Evolutionary conservation across 495 filamentous ascomycete genomes (phyloP).

Genomic region (Aspergillus olivimuriae): DNA sequence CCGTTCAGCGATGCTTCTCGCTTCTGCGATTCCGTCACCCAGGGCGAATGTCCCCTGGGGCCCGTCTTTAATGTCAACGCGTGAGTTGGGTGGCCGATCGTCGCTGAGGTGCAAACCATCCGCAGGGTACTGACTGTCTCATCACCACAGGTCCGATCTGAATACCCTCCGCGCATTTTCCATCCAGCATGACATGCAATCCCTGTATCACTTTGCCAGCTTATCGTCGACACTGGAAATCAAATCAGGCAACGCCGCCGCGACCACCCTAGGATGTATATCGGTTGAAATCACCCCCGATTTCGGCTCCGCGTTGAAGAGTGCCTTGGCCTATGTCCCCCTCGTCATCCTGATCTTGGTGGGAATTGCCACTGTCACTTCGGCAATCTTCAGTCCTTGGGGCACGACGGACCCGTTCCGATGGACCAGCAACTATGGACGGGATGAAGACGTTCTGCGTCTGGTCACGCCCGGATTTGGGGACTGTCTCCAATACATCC

Average conservation of each 20-base stretch:
- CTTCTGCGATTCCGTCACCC: conserved; percentile 59
- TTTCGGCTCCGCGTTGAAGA: conserved; percentile 55
- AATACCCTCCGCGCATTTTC: conserved; percentile 61
- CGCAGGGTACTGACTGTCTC: no score
- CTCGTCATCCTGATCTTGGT: conserved; percentile 72
- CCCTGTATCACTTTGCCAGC: conserved; percentile 78
- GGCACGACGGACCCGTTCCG: conserved; percentile 81
- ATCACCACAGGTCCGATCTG: conserved; percentile 46
- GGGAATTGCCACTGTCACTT: conserved; percentile 71
- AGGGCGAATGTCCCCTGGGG: conserved; percentile 65
- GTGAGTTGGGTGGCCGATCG: conserved; percentile 36
- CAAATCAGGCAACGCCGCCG: conserved; percentile 60
- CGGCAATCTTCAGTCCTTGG: conserved; percentile 89
- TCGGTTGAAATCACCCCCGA: conserved; percentile 76
- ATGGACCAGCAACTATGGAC: conserved; percentile 94
- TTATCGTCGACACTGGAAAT: conserved; percentile 64
- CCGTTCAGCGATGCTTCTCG: conserved; percentile 46
- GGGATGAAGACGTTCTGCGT: conserved; percentile 85
- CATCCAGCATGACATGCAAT: conserved; percentile 69
- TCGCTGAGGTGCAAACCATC: no score
- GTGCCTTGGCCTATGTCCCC: conserved; percentile 71
- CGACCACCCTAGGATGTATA: conserved; percentile 68
- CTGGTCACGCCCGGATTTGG: conserved; percentile 94
- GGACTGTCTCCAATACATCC: conserved; percentile 95
- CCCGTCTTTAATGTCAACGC: conserved; percentile 60